phyloP scores from a whole-genome alignment of 805 yeast species.

The Saccharomycopsis sp. region DNA sequence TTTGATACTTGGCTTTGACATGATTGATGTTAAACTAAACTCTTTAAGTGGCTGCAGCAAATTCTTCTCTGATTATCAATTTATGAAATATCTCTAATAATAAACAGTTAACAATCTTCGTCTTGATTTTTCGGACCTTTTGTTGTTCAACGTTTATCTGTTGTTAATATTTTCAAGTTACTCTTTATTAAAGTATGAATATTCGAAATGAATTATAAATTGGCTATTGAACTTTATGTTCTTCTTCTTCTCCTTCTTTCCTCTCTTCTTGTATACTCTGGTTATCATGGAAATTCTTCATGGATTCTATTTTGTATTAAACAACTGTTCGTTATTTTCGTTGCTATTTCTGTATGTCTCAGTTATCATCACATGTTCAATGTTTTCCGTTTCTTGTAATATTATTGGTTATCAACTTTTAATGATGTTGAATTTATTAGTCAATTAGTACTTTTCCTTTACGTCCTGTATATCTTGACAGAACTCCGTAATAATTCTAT shows the following conservation, averaged over 20 bases:
- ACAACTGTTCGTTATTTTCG: too few species aligned
- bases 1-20: conserved; percentile 7
- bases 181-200: not conserved
- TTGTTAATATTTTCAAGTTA: not conserved
- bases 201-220: not conserved
- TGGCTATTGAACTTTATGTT: not conserved
- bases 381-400: too few species aligned
- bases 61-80: not conserved
- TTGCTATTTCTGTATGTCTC: too few species aligned
- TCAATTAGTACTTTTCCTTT: not conserved
- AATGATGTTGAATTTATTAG: too few species aligned
- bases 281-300: not conserved
- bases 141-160: not conserved
- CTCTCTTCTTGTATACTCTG: not conserved
- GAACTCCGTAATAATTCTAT: too few species aligned
- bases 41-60: not conserved
- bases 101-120: not conserved
- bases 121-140: not conserved
- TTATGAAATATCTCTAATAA: not conserved
- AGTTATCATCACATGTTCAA: too few species aligned
- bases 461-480: not conserved
- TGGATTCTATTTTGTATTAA: not conserved
- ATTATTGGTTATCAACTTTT: too few species aligned
- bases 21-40: conserved; percentile 10
- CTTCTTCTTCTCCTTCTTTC: not conserved